phyloP scores from a whole-genome alignment of 441 rosid genomes.

The Arabidopsis hybrid region DNA sequence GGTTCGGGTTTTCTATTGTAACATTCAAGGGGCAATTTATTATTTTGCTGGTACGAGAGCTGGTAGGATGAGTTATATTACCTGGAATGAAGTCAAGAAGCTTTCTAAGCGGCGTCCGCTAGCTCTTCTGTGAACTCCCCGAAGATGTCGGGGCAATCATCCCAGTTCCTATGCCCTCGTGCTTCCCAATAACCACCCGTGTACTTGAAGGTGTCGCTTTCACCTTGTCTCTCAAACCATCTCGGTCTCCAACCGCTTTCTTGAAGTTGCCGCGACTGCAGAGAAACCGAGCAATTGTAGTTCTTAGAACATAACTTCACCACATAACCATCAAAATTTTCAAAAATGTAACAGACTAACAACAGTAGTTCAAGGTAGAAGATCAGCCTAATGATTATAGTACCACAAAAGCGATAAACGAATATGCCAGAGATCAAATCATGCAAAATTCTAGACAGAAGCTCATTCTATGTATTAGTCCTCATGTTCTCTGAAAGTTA shows the following conservation, averaged over 20 bases:
- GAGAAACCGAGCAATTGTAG: neutral
- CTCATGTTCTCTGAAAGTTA: neutral
- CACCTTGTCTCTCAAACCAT: slow-evolving; percentile 77
- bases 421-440: neutral
- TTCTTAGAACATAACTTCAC: neutral
- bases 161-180: slow-evolving; percentile 65
- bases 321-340: neutral
- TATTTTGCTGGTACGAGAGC: neutral
- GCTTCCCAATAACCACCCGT: slow-evolving; percentile 97
- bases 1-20: neutral
- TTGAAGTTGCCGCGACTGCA: slow-evolving; percentile 88
- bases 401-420: neutral
- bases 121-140: slow-evolving; percentile 71
- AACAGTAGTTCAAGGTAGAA: neutral
- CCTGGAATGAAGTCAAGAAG: slow-evolving; percentile 38
- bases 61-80: slow-evolving; percentile 12
- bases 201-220: slow-evolving; percentile 67
- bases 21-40: neutral
- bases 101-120: slow-evolving; percentile 47
- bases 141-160: slow-evolving; percentile 79
- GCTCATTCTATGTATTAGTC: neutral
- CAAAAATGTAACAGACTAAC: neutral
- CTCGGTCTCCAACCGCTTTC: slow-evolving; percentile 95
- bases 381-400: neutral
- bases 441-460: neutral